These are phyloP conservation scores for Trichoderma guizhouense DNA, from an alignment of 2,329 filamentous ascomycete genomes.

Conservation along the genomic window DNA sequence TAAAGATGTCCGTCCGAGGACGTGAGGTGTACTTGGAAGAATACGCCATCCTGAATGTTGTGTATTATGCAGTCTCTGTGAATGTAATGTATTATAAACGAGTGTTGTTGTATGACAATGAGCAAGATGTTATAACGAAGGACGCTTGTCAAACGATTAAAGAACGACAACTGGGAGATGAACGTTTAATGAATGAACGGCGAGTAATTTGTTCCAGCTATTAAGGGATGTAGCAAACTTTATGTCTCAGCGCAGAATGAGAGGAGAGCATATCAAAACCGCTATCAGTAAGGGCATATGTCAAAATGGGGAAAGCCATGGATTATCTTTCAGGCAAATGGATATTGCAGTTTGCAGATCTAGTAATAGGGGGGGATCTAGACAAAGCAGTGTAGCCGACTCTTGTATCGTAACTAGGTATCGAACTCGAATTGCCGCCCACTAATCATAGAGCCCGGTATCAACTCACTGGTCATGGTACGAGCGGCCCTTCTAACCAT, in stretches of 20 bases:
- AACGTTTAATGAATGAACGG: background rate
- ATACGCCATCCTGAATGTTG: conserved; percentile 27
- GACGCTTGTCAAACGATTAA: background rate
- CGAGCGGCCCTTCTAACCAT: background rate
- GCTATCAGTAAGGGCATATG: background rate
- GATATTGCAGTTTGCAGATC: background rate
- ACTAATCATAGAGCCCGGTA: background rate
- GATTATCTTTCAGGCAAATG: background rate
- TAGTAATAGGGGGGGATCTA: background rate
- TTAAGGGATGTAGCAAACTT: background rate
- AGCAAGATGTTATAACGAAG: background rate
- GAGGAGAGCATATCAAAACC: background rate
- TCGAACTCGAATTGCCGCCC: background rate
- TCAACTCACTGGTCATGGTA: background rate
- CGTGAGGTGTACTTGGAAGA: conserved; percentile 30
- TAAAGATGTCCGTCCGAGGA: conserved; percentile 59
- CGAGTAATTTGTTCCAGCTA: background rate
- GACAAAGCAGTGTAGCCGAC: background rate
- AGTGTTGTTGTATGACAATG: background rate
- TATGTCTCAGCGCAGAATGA: background rate
- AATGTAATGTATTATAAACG: background rate
- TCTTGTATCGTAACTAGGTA: background rate
- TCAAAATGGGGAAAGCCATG: background rate
- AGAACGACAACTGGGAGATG: background rate
- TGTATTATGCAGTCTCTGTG: background rate